Conservation (phyloP, 345 rosid species). For the Populus tremula region DNA sequence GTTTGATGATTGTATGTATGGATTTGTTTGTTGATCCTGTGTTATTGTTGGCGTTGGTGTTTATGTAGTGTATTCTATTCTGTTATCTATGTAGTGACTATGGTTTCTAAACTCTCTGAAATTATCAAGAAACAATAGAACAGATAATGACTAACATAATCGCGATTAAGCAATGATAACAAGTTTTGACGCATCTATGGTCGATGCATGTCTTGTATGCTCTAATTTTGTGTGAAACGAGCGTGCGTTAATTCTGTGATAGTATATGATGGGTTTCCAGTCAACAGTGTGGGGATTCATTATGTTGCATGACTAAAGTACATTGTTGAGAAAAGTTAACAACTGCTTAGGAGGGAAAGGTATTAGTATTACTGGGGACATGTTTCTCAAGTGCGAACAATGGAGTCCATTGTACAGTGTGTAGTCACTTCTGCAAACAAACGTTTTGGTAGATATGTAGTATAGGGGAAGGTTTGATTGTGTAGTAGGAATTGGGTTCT, state of each 20-base stretch:
- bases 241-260: background rate
- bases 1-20: no score
- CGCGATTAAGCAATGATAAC: background rate
- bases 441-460: background rate
- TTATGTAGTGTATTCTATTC: background rate
- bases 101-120: background rate
- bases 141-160: background rate
- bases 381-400: background rate
- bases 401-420: background rate
- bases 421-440: background rate
- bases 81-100: background rate
- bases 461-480: background rate
- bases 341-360: background rate
- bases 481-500: background rate
- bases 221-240: background rate
- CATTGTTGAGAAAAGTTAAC: background rate
- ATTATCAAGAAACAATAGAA: background rate
- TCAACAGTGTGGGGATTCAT: background rate
- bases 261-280: background rate
- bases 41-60: background rate
- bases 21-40: background rate
- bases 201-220: background rate
- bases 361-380: background rate
- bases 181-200: background rate
- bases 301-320: background rate